Evolutionary conservation across 2,329 filamentous ascomycete species (phyloP).

Genomic region (Grosmannia clavigera): DNA sequence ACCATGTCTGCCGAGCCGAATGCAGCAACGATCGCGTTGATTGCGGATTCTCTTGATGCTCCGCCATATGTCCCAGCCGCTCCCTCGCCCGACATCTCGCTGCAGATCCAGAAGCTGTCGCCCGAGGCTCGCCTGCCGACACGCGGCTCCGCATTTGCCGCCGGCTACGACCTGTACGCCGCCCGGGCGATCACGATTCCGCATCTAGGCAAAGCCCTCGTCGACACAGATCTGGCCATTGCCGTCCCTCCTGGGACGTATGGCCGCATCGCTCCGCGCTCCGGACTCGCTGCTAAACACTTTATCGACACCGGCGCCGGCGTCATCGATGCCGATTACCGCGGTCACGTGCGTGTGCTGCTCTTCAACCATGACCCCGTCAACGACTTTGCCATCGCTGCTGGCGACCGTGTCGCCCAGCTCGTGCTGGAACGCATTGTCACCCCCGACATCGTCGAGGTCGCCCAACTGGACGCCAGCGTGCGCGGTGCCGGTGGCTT

Average conservation of each 20-base stretch:
- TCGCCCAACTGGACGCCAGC: constrained; percentile 78
- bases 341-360: constrained; percentile 85
- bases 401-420: constrained; percentile 87
- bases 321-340: constrained; percentile 95
- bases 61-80: constrained; percentile 8
- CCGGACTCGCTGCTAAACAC: constrained; percentile 84
- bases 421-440: constrained; percentile 89
- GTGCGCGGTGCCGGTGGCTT: constrained; percentile 85
- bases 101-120: constrained; percentile 82
- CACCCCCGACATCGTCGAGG: constrained; percentile 84
- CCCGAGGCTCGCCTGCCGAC: constrained; percentile 71
- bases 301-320: constrained; percentile 94
- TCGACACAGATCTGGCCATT: constrained; percentile 85
- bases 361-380: constrained; percentile 81
- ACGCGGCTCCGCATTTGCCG: constrained; percentile 76
- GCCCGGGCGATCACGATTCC: constrained; percentile 65
- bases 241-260: constrained; percentile 86
- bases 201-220: constrained; percentile 68
- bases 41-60: too few relatives aligned
- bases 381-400: constrained; percentile 64
- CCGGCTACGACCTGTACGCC: constrained; percentile 88
- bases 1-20: constrained; percentile 21
- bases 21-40: too few relatives aligned
- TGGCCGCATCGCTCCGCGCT: constrained; percentile 79
- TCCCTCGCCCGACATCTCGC: constrained; percentile 21